Evolutionary conservation across 169 alveolate genomes (phyloP).

Genomic region (Plasmodium berghei): DNA sequence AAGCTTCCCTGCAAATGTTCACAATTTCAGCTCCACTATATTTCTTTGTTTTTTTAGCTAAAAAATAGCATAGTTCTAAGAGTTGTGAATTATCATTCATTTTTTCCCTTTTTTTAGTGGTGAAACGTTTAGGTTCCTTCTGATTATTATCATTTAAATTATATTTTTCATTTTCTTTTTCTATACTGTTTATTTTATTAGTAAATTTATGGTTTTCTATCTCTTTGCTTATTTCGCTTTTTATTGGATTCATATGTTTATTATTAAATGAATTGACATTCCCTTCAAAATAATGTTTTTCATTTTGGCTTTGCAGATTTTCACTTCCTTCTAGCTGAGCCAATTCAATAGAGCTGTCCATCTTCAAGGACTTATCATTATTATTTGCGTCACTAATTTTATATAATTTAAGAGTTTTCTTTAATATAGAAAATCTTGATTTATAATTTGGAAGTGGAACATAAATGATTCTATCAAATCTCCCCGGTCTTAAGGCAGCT

Average conservation of each 20-base stretch:
- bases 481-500: constrained; percentile 99
- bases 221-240: neutral
- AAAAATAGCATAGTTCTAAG: constrained; percentile 79
- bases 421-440: constrained; percentile 94
- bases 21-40: constrained; percentile 96
- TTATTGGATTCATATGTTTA: neutral
- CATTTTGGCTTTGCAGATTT: neutral
- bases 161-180: neutral
- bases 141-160: neutral
- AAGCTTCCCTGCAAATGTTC: constrained; percentile 92
- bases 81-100: constrained; percentile 83
- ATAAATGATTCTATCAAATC: constrained; percentile 98
- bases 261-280: constrained; percentile 5
- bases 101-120: neutral
- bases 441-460: constrained; percentile 97
- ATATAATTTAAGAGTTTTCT: constrained; percentile 79
- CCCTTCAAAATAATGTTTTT: constrained; percentile 18
- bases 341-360: neutral
- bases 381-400: constrained; percentile 29
- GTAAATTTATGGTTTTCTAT: neutral
- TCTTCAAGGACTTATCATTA: neutral
- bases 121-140: neutral
- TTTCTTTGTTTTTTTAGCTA: constrained; percentile 95
- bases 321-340: neutral
- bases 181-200: neutral